Percentiles rank a stretch among this genome's conserved stretches.
These are phyloP conservation scores for Cocos nucifera DNA, from an alignment of 176 grass and related monocot genomes.

Conservation along the genomic window DNA sequence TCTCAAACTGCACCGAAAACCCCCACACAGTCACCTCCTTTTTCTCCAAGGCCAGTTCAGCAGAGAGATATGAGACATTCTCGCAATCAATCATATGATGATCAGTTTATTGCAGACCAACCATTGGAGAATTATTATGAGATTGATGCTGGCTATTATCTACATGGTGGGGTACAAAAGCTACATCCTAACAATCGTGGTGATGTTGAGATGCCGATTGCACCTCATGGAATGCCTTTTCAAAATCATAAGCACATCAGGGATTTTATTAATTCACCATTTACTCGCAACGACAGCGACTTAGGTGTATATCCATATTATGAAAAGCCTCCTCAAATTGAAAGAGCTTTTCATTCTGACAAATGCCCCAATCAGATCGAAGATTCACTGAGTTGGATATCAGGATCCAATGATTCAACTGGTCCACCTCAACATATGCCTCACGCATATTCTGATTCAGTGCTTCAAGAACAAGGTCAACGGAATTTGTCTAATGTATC, in stretches of 20 bases:
- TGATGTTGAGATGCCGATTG: conserved; percentile 13
- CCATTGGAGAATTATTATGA: conserved; percentile 28
- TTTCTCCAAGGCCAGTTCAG: conserved; percentile 26
- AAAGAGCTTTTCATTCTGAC: conserved; percentile 44
- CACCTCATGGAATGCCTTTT: conserved; percentile 14
- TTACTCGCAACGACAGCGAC: conserved; percentile 33
- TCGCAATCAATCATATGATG: conserved; percentile 22
- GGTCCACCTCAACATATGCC: conserved; percentile 34
- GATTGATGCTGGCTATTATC: conserved; percentile 20
- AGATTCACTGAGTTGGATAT: conserved; percentile 10
- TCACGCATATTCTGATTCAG: conserved; percentile 63
- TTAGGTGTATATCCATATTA: conserved; percentile 24
- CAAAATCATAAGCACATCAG: conserved; percentile 29
- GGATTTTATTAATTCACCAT: conserved; percentile 15
- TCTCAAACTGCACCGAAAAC: conserved; percentile 14
- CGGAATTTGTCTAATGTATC: conserved; percentile 33
- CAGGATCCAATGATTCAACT: conserved; percentile 23
- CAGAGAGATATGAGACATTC: conserved; percentile 30
- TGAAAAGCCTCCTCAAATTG: conserved; percentile 28
- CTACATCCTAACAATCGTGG: conserved; percentile 26
- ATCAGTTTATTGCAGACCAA: conserved; percentile 23
- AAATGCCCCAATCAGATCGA: conserved; percentile 19
- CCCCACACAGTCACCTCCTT: conserved; percentile 26
- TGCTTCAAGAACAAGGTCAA: conserved; percentile 28
- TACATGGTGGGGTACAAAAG: conserved; percentile 9